Conservation (phyloP, 768 basidiomycete genomes). For the Suillus luteus region DNA sequence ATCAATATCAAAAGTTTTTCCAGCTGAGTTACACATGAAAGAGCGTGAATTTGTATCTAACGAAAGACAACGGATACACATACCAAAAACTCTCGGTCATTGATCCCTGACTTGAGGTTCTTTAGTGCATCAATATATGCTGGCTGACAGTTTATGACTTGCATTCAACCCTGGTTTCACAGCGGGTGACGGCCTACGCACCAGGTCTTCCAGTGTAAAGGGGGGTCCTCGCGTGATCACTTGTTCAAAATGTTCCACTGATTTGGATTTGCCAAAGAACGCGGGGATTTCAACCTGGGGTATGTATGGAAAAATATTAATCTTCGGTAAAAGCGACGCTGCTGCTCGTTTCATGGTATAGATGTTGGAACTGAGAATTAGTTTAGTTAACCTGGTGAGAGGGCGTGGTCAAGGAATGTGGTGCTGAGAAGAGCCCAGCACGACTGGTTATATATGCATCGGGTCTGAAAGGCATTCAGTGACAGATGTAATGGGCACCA, state of each 20-base stretch:
- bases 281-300: background rate
- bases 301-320: background rate
- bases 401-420: background rate
- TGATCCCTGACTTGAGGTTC: conserved; percentile 42
- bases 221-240: conserved; percentile 29
- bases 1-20: conserved; percentile 63
- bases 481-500: background rate
- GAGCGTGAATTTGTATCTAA: conserved; percentile 5
- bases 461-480: background rate
- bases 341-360: background rate
- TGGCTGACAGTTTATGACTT: conserved; percentile 35
- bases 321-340: background rate
- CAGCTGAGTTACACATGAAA: conserved; percentile 44
- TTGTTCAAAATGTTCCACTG: conserved; percentile 32
- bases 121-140: conserved; percentile 51
- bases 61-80: conserved; percentile 23
- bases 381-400: background rate
- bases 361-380: background rate
- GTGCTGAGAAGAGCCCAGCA: background rate
- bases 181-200: conserved; percentile 18
- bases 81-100: conserved; percentile 66
- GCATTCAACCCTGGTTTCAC: background rate
- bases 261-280: conserved; percentile 13
- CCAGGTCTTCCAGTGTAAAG: conserved; percentile 29
- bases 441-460: background rate